Conservation (phyloP, 257 asterid species). For the Echium plantagineum region DNA sequence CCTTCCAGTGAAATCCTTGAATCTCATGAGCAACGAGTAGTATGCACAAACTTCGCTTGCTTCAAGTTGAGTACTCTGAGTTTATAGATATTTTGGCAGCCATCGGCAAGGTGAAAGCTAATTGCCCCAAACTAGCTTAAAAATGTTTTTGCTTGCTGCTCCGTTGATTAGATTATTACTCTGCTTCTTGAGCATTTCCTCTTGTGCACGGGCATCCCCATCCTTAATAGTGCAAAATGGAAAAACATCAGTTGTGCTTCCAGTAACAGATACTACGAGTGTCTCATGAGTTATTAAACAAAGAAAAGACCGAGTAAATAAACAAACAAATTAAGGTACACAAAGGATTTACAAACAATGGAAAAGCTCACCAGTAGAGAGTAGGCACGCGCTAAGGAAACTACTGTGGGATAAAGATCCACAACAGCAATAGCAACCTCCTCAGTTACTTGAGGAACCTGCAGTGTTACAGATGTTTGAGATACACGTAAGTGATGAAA, state of each 20-base stretch:
- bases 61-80: not conserved
- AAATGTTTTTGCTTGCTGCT: slow-evolving; percentile 79
- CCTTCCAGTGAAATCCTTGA: not conserved
- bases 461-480: slow-evolving; percentile 11
- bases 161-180: slow-evolving; percentile 58
- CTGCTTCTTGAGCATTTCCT: slow-evolving; percentile 82
- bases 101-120: slow-evolving; percentile 11
- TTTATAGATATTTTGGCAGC: not conserved
- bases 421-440: slow-evolving; percentile 76
- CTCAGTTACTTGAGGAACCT: slow-evolving; percentile 96
- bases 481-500: not conserved
- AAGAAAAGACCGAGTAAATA: not conserved
- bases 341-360: not conserved
- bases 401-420: slow-evolving; percentile 76
- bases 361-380: slow-evolving; percentile 59
- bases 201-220: slow-evolving; percentile 59
- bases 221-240: slow-evolving; percentile 33
- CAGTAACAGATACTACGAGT: not conserved
- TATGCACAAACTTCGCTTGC: not conserved
- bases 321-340: not conserved
- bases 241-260: not conserved
- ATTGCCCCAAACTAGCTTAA: slow-evolving; percentile 69
- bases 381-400: slow-evolving; percentile 77
- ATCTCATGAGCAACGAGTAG: not conserved
- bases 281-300: not conserved